Conservation (phyloP, 495 filamentous ascomycete species). For the Neurospora sp. region DNA sequence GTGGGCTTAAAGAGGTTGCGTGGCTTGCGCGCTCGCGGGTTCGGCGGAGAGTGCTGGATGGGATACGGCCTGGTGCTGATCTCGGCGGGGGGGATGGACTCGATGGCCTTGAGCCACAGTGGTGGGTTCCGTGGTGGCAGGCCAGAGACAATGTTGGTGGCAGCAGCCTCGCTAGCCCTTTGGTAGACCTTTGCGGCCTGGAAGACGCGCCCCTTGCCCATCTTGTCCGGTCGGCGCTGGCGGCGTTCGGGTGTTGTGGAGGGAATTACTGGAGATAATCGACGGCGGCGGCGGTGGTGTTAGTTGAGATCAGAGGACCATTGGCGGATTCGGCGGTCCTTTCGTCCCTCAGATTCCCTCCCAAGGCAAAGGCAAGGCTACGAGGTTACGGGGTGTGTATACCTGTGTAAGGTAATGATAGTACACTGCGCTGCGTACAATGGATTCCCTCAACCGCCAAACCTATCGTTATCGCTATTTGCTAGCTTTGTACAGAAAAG, state of each 20-base stretch:
- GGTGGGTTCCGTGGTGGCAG: slow-evolving; percentile 36
- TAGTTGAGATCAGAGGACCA: neutral
- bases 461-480: neutral
- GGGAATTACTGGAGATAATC: neutral
- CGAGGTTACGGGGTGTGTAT: neutral
- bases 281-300: neutral
- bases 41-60: slow-evolving; percentile 46
- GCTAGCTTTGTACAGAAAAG: neutral
- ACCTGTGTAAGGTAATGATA: neutral
- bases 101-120: slow-evolving; percentile 66
- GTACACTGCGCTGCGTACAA: neutral
- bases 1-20: slow-evolving; percentile 74
- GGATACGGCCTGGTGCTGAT: slow-evolving; percentile 57
- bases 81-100: slow-evolving; percentile 70
- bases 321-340: neutral
- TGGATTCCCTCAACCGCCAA: neutral
- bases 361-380: neutral
- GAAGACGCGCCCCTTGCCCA: slow-evolving; percentile 46
- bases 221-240: slow-evolving; percentile 3
- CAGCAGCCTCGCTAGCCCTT: slow-evolving; percentile 48
- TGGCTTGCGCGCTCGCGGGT: slow-evolving; percentile 44
- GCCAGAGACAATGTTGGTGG: slow-evolving; percentile 29
- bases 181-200: slow-evolving; percentile 63
- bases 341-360: neutral
- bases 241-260: neutral